Base-by-base conservation (phyloP, 257 asterid species). In the Leptodermis oblonga region DNA sequence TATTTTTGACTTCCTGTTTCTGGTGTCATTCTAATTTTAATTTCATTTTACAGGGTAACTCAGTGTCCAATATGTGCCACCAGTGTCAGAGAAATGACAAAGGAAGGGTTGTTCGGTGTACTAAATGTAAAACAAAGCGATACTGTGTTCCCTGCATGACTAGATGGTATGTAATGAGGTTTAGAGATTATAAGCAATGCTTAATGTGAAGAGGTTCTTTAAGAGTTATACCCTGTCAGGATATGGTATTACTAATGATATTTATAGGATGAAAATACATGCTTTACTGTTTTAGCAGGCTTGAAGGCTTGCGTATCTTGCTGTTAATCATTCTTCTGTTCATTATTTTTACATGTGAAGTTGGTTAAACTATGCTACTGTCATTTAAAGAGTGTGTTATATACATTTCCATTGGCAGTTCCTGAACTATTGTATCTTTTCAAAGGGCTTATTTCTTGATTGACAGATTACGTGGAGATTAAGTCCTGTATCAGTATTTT, bases 31-130 rank as follows among this genome's bases (percentile, higher is more conserved):
- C 26, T 48, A 33, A 43, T 63, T 76, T 45, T 46, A 53, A 37
- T 61, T 65, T 69, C 64, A 37, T 72, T 65, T 83, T 51, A 31
- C 71, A 92, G 96, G 88, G 82, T 74, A 78, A 66, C 62, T 73
- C 49, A 68, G 28, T 61, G 46, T 79, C 85, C 33, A 86, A 69
- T 74, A 85, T 76, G 82, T 92, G 98, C 60, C 98, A 92, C 77
- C 98, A 92, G 82, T 92, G 97, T 83, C 84, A 85, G 85, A 85
- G 93, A 82, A 90, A 86, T 56, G 95, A 87, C 70, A 92, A 90
- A 76, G 97, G 95, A 77, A 70, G 79, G 72, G 97, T 90, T 58
- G 90, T 90, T 72, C 81, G 85, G 20, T 92, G 98, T 79, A 81
- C 82, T 73, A 70, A 56, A n/a, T 92, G 98, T 74, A 12, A 6